These are phyloP conservation scores for Aspergillus hancockii DNA, from an alignment of 495 filamentous ascomycete genomes.

Conservation along the genomic window DNA sequence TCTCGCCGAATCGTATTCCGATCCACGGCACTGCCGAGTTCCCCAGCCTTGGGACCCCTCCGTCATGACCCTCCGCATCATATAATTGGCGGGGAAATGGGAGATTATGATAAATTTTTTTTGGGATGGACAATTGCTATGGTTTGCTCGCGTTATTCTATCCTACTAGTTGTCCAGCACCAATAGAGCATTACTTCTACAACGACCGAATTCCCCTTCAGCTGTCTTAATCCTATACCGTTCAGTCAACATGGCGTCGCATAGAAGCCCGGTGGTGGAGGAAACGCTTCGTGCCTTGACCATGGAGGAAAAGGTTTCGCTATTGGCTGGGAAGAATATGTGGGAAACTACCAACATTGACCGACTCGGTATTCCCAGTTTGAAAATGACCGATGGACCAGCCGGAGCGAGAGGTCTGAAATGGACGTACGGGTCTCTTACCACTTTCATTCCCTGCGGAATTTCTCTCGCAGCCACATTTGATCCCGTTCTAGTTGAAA, in stretches of 20 bases:
- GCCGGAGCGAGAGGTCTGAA: background rate
- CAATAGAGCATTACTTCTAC: no score
- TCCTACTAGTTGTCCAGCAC: no score
- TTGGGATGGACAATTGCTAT: no score
- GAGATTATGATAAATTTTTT: no score
- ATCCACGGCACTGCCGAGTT: no score
- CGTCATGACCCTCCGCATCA: no score
- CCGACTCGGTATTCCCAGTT: background rate
- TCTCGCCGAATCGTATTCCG: background rate
- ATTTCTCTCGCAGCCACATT: background rate
- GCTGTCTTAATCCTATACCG: no score
- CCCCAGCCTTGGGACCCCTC: no score
- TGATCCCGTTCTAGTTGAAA: background rate
- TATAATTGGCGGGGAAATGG: no score
- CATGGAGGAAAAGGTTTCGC: background rate
- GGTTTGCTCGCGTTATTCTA: no score
- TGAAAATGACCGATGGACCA: constrained; percentile 6
- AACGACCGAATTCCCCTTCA: no score
- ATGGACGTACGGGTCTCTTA: background rate
- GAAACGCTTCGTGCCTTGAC: background rate
- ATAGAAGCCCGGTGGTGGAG: background rate
- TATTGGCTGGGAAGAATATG: constrained; percentile 2
- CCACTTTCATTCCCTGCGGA: constrained; percentile 1
- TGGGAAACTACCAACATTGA: constrained; percentile 1
- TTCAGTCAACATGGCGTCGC: background rate